Conservation (phyloP, 2,329 filamentous ascomycete genomes). For the Colletotrichum eremochloae region DNA sequence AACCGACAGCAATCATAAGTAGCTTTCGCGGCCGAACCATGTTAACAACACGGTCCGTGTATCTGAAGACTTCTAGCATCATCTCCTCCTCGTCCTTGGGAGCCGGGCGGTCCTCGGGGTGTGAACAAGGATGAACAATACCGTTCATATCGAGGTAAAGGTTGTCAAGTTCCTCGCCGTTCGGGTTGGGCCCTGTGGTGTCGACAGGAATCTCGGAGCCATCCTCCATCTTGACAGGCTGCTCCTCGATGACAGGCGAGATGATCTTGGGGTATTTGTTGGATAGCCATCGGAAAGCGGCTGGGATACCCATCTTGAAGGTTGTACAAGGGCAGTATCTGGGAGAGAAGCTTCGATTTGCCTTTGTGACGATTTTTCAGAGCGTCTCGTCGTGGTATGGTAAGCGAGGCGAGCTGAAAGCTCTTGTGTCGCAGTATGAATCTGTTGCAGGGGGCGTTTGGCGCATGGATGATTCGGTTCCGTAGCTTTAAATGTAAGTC, state of each 20-base stretch:
- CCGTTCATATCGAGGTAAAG: conserved; percentile 99
- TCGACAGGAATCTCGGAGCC: conserved; percentile 88
- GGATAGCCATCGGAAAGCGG: conserved; percentile 96
- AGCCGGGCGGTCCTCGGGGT: conserved; percentile 92
- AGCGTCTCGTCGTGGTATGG: not conserved
- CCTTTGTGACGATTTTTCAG: not conserved
- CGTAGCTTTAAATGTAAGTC: not conserved
- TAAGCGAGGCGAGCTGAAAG: conserved; percentile 1
- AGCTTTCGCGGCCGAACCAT: conserved; percentile 98
- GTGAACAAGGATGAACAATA: conserved; percentile 98
- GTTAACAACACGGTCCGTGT: conserved; percentile 98
- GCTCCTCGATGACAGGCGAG: conserved; percentile 88
- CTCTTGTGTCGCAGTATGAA: conserved; percentile 1
- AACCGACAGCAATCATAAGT: conserved; percentile 96
- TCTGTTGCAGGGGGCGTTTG: not conserved
- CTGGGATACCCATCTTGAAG: conserved; percentile 87
- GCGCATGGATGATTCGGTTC: conserved; percentile 3
- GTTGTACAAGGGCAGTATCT: not conserved
- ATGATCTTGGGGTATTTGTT: conserved; percentile 99
- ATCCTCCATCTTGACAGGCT: conserved; percentile 82
- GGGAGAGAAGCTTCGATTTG: not conserved
- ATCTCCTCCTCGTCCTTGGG: conserved; percentile 97
- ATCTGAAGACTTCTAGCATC: conserved; percentile 98
- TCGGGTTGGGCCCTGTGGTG: conserved; percentile 87
- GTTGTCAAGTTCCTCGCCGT: conserved; percentile 98